phyloP scores from a whole-genome alignment of 192 early-diverging fungal species.

The Funneliformis mosseae region DNA sequence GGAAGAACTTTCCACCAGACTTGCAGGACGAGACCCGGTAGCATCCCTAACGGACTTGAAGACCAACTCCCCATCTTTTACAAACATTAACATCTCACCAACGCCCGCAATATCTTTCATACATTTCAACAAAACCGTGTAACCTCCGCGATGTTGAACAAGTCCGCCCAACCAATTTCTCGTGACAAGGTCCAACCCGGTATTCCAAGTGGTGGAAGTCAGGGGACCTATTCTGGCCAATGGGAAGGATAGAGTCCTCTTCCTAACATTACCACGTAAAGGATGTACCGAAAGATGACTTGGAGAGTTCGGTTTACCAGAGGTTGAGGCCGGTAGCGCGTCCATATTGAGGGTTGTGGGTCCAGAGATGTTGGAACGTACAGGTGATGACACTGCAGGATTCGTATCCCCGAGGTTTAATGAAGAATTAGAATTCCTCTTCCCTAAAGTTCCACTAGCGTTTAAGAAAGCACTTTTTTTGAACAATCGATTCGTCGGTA shows the following conservation, averaged over 20 bases:
- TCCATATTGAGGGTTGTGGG: constrained; percentile 29
- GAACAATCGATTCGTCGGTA: constrained; percentile 36
- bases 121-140: constrained; percentile 29
- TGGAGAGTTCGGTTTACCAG: constrained; percentile 11
- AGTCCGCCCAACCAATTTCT: constrained; percentile 33
- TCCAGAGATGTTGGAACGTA: neutral
- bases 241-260: constrained; percentile 45
- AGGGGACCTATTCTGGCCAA: constrained; percentile 30
- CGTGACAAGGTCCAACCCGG: constrained; percentile 38
- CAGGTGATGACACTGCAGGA: neutral
- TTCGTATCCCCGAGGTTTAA: neutral
- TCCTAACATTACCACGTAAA: neutral
- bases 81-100: constrained; percentile 37
- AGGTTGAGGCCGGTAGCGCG: neutral
- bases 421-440: constrained; percentile 12
- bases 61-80: constrained; percentile 40
- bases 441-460: constrained; percentile 36
- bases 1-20: constrained; percentile 20
- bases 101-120: constrained; percentile 42
- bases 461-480: constrained; percentile 29
- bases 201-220: constrained; percentile 13
- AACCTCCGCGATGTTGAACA: constrained; percentile 22
- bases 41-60: constrained; percentile 40
- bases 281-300: neutral
- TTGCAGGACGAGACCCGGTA: constrained; percentile 25